Evolutionary conservation across 192 early-diverging fungal species (phyloP).

Genomic region (Podila epigama): DNA sequence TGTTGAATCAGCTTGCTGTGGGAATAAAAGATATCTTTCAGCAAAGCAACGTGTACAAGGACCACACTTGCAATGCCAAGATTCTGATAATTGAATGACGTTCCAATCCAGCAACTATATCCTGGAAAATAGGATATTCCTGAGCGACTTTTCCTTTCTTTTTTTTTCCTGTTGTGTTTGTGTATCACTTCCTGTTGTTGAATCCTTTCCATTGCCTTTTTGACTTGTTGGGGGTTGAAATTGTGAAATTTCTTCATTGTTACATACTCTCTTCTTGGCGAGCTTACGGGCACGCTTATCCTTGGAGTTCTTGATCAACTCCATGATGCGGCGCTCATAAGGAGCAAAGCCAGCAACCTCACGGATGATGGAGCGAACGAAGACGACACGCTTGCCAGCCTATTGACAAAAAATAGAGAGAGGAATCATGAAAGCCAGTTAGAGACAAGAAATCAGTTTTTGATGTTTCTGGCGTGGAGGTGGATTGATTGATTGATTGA

Average conservation of each 20-base stretch:
- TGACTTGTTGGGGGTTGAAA: too few relatives aligned
- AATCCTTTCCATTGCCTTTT: background rate
- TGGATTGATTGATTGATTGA: background rate
- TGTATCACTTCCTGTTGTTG: background rate
- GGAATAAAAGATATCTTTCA: too few relatives aligned
- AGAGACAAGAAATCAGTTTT: background rate
- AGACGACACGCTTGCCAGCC: conserved; percentile 76
- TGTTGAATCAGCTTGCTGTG: too few relatives aligned
- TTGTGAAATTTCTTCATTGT: background rate
- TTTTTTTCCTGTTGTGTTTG: too few relatives aligned
- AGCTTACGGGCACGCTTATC: conserved; percentile 99
- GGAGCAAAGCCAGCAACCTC: conserved; percentile 98
- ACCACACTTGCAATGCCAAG: too few relatives aligned
- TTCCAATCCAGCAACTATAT: too few relatives aligned
- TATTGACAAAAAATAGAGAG: background rate
- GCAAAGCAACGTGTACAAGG: too few relatives aligned
- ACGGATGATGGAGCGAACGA: conserved; percentile 94
- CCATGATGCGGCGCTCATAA: conserved; percentile 99
- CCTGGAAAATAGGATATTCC: too few relatives aligned
- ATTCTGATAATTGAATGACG: too few relatives aligned
- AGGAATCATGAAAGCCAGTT: background rate
- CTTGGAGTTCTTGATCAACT: conserved; percentile 99
- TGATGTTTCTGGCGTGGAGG: background rate
- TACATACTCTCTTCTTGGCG: conserved; percentile 90
- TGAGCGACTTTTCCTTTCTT: too few relatives aligned